These are phyloP conservation scores for Quercus agrifolia DNA, from an alignment of 306 rosid genomes.

Conservation along the genomic window DNA sequence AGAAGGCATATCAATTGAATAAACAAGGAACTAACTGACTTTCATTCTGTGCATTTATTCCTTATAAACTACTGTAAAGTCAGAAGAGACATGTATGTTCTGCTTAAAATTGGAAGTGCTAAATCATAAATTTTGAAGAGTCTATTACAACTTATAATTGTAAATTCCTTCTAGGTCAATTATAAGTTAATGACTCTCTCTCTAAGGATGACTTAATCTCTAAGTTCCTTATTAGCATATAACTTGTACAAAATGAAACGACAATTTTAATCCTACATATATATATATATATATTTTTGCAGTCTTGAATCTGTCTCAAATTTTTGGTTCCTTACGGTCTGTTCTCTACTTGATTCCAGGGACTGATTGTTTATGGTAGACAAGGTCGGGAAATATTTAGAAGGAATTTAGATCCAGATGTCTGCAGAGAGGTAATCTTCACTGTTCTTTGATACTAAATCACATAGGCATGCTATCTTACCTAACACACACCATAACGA, in stretches of 20 bases:
- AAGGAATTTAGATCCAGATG: constrained; percentile 62
- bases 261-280: neutral
- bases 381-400: constrained; percentile 85
- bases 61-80: neutral
- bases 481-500: neutral
- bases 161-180: neutral
- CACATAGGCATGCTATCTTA: neutral
- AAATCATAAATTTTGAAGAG: neutral
- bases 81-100: neutral
- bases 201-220: neutral
- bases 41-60: neutral
- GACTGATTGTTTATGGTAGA: constrained; percentile 88
- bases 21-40: neutral
- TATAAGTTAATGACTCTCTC: neutral
- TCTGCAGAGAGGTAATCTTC: constrained; percentile 79
- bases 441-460: constrained; percentile 8
- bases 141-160: neutral
- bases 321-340: constrained; percentile 15
- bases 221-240: neutral
- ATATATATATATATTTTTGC: neutral
- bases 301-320: constrained; percentile 1
- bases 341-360: constrained; percentile 54
- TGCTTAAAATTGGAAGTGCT: neutral
- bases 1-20: neutral
- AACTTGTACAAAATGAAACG: neutral